A percentile compares a stretch with the other conserved stretches of the same genome.
Conservation (phyloP, 169 alveolate genomes). For the Cyclospora cayetanensis region DNA sequence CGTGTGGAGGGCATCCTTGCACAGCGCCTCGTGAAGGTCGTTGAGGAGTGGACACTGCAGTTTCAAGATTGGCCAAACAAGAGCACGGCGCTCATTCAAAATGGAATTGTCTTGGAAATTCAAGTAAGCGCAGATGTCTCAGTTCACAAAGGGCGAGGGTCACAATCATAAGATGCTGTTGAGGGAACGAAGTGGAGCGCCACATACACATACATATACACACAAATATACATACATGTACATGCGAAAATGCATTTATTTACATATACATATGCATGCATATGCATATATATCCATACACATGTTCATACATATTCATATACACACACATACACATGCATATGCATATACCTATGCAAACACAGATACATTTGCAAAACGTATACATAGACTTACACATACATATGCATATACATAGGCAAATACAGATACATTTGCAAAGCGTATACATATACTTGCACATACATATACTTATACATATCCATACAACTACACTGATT, state of each 20-base stretch:
- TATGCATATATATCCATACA: not conserved
- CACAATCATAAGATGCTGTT: not conserved
- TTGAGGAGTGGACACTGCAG: slow-evolving; percentile 74
- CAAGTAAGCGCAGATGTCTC: not conserved
- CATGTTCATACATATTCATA: not conserved
- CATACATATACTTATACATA: not conserved
- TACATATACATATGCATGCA: not conserved
- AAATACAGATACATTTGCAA: not conserved
- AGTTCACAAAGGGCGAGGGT: not conserved
- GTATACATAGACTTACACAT: not conserved
- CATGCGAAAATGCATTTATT: not conserved
- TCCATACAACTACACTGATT: not conserved
- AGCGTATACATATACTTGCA: not conserved
- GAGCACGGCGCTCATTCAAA: slow-evolving; percentile 65
- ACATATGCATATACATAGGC: not conserved
- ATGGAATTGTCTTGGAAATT: slow-evolving; percentile 56
- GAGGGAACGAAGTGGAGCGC: not conserved
- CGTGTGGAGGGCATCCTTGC: slow-evolving; percentile 62
- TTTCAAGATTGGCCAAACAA: slow-evolving; percentile 76
- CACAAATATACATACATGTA: not conserved
- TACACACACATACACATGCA: not conserved
- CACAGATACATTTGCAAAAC: not conserved
- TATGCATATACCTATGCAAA: not conserved
- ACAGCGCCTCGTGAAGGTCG: slow-evolving; percentile 53
- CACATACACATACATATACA: not conserved